Evolutionary conservation across 257 asterid genomes (phyloP).

Genomic region (Lycium barbarum): DNA sequence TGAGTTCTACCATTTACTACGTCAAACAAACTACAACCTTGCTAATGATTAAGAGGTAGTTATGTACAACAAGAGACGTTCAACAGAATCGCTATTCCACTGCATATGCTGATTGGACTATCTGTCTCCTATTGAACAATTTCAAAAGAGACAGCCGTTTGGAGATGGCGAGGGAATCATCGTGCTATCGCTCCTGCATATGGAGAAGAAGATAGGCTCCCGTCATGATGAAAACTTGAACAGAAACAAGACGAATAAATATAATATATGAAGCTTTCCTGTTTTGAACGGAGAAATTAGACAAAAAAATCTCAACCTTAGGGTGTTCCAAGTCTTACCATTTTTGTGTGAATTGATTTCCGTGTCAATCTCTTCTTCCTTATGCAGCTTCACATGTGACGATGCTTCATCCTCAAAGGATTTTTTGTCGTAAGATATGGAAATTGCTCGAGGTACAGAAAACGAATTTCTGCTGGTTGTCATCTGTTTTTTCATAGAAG

Average conservation of each 20-base stretch:
- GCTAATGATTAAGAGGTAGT: slow-evolving; percentile 1
- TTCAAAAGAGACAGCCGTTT: background rate
- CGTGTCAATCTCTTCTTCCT: slow-evolving; percentile 46
- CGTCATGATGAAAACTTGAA: background rate
- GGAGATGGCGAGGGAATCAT: slow-evolving; percentile 25
- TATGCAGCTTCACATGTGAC: slow-evolving; percentile 36
- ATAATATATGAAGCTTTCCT: background rate
- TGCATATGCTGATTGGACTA: background rate
- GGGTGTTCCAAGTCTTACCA: slow-evolving; percentile 38
- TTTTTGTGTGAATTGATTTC: slow-evolving; percentile 53
- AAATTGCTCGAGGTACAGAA: slow-evolving; percentile 60
- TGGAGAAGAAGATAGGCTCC: background rate
- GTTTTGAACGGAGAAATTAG: background rate
- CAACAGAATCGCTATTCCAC: background rate
- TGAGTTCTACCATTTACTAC: background rate
- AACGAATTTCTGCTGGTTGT: slow-evolving; percentile 48
- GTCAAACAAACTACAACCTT: slow-evolving; percentile 26
- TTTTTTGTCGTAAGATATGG: slow-evolving; percentile 44
- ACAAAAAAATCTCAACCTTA: background rate
- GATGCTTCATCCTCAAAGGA: slow-evolving; percentile 44
- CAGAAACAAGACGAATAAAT: background rate
- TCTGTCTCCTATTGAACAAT: slow-evolving; percentile 20
- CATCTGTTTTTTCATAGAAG: slow-evolving; percentile 55
- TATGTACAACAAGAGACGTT: slow-evolving; percentile 4
- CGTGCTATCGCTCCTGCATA: slow-evolving; percentile 31